phyloP scores from a whole-genome alignment of 164 flowering plant genomes.

The Litsea cubeba region DNA sequence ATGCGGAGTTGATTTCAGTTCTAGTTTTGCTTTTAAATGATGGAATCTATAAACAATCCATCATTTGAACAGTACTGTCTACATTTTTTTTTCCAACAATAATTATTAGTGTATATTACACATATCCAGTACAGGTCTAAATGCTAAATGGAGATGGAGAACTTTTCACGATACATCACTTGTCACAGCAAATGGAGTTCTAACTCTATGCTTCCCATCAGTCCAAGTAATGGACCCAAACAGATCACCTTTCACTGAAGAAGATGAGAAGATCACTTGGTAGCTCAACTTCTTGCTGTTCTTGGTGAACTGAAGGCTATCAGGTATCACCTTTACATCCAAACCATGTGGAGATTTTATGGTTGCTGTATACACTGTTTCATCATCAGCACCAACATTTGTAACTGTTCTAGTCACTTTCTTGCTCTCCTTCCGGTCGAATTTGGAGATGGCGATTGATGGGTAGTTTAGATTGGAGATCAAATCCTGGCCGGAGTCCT shows the following conservation, averaged over 20 bases:
- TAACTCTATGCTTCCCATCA: slow-evolving; percentile 27
- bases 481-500: slow-evolving; percentile 30
- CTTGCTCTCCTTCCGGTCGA: slow-evolving; percentile 30
- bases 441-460: slow-evolving; percentile 53
- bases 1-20: too few species aligned
- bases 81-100: too few species aligned
- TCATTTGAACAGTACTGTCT: too few species aligned
- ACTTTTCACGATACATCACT: slow-evolving; percentile 7
- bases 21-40: too few species aligned
- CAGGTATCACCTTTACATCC: slow-evolving; percentile 49
- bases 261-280: slow-evolving; percentile 42
- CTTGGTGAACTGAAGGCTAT: slow-evolving; percentile 40
- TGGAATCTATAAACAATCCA: too few species aligned
- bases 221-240: slow-evolving; percentile 32
- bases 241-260: slow-evolving; percentile 12
- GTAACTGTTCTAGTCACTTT: slow-evolving; percentile 55
- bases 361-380: slow-evolving; percentile 34
- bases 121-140: too few species aligned
- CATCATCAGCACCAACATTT: slow-evolving; percentile 45
- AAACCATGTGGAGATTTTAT: slow-evolving; percentile 40
- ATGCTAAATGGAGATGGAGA: too few species aligned
- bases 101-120: too few species aligned
- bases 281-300: slow-evolving; percentile 39
- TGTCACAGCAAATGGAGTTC: slow-evolving; percentile 22
- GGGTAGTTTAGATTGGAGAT: slow-evolving; percentile 78